Percentiles rank a stretch among this genome's conserved stretches.
Evolutionary conservation across 2,329 filamentous ascomycete species (phyloP).

Genomic region (Penicillium fuscoglaucum): DNA sequence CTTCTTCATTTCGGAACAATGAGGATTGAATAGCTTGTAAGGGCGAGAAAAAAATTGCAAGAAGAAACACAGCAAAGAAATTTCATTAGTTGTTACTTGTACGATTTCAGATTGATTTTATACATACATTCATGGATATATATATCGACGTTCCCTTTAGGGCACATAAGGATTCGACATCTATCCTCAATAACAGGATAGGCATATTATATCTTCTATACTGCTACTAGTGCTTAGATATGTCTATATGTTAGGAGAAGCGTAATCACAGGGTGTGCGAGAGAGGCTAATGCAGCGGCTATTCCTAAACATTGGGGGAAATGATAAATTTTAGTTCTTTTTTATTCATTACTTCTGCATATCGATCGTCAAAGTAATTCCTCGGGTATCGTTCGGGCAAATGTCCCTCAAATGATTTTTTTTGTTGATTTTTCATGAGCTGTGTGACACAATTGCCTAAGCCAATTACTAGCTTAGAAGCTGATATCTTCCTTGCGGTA

Average conservation of each 20-base stretch:
- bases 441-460: neutral
- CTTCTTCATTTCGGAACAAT: neutral
- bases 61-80: neutral
- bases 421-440: conserved; percentile 4
- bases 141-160: neutral
- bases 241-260: neutral
- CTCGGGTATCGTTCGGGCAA: conserved; percentile 26
- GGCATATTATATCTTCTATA: neutral
- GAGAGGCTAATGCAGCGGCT: neutral
- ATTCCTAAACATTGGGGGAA: neutral
- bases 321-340: neutral
- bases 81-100: neutral
- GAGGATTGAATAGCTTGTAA: no score
- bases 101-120: no score
- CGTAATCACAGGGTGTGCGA: neutral
- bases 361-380: conserved; percentile 23
- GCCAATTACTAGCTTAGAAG: conserved; percentile 30
- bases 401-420: conserved; percentile 7
- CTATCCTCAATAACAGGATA: neutral
- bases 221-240: no score
- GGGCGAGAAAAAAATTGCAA: rapidly evolving
- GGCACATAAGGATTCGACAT: neutral
- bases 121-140: neutral
- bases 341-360: conserved; percentile 15
- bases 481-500: conserved; percentile 64